These are phyloP conservation scores for Alternaria viburni DNA, from an alignment of 2,329 filamentous ascomycete genomes.

Conservation along the genomic window DNA sequence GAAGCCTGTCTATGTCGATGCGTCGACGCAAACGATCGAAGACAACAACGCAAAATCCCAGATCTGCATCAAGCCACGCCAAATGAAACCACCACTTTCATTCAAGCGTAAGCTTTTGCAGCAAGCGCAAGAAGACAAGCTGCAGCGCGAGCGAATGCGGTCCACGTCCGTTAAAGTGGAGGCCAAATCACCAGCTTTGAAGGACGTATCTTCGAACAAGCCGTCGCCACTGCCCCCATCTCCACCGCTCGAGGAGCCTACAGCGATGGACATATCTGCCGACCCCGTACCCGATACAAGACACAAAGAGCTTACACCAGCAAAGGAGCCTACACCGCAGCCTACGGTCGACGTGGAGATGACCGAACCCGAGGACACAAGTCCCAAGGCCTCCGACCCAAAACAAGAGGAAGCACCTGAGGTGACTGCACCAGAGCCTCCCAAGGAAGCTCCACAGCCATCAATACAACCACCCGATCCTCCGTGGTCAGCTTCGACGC, in stretches of 20 bases:
- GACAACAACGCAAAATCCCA: slow-evolving; percentile 15
- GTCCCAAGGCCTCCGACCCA: slow-evolving; percentile 21
- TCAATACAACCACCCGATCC: slow-evolving; percentile 44
- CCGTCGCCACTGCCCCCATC: slow-evolving; percentile 38
- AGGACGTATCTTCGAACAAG: slow-evolving; percentile 41
- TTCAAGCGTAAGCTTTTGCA: slow-evolving; percentile 48
- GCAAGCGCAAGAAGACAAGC: slow-evolving; percentile 46
- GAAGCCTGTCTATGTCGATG: slow-evolving; percentile 42
- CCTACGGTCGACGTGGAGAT: slow-evolving; percentile 25
- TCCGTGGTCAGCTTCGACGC: slow-evolving; percentile 32
- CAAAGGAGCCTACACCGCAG: slow-evolving; percentile 27
- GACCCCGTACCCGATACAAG: slow-evolving; percentile 24
- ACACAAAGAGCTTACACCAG: slow-evolving; percentile 31
- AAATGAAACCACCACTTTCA: slow-evolving; percentile 41
- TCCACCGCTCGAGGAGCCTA: slow-evolving; percentile 30
- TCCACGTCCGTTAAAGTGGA: slow-evolving; percentile 46
- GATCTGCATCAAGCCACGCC: slow-evolving; percentile 20
- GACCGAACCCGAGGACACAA: slow-evolving; percentile 21
- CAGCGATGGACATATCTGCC: slow-evolving; percentile 35
- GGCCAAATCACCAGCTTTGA: slow-evolving; percentile 39
- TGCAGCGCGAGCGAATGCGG: slow-evolving; percentile 45
- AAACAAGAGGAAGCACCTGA: slow-evolving; percentile 41
- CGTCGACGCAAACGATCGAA: slow-evolving; percentile 43
- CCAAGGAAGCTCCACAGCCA: slow-evolving; percentile 33
- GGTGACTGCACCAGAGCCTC: slow-evolving; percentile 25